Base-by-base conservation (phyloP, 768 basidiomycete genomes). In the Tubosaeta sp. region DNA sequence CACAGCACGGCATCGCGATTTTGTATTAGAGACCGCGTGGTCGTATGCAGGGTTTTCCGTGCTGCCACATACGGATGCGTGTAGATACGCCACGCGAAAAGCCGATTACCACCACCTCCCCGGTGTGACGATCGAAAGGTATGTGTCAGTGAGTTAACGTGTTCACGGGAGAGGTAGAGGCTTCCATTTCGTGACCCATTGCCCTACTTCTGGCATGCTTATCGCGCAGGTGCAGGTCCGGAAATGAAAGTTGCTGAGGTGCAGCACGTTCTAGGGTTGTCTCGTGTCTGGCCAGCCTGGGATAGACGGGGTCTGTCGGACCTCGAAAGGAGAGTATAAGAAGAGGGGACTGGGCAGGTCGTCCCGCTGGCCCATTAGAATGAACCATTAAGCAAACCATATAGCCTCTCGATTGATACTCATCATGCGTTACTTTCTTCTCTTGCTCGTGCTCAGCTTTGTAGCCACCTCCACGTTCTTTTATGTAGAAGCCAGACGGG, bases 391-490 rank as follows among this genome's bases (percentile, higher is more conserved):
- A 53, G 56, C 46, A 65, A 55, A 46, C 49, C 38, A 38, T 31
- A 52, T 46, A 42, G 3, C 43, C 26, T 39, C 35, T 26, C 31
- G 34, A 38, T 29, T 19, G 48, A 48, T 48, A 45, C 35, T 25
- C 46, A 43, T 32, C 49, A 64, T 65, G 63, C 63, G 63, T 33
- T 66, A 55, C 56, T 56, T 66, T 55, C 63, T 65, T 47, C 63
- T 65, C 33, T 9, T 66, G 38, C 53, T 66, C 46, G 63, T 65
- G 43, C 63, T 65, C 1, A 66, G 65, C 41, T 65, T 65, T 54
- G 48, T 65, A 53, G 65, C 63, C 4, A 47, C 46, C 43, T 65
- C 63, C 52, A 66, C 63, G 34, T 65, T 65, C 63, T 65, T 65
- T 66, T 65, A 55, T 17, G 65, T 64, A 56, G 63, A 65, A 52